Conservation (phyloP, 2,329 filamentous ascomycete species). For the Xenoacremonium recifei region DNA sequence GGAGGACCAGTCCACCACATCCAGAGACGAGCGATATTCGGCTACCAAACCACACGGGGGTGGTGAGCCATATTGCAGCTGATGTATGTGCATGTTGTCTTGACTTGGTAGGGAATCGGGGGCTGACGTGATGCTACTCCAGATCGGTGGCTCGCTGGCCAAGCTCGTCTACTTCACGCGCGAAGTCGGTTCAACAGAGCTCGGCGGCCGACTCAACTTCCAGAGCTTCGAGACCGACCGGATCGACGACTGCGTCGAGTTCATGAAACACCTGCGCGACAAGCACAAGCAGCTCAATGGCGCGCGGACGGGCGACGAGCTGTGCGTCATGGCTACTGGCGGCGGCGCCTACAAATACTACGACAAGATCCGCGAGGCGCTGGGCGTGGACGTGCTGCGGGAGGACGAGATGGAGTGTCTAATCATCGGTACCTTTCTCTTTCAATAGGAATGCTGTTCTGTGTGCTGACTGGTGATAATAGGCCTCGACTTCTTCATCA, state of each 20-base stretch:
- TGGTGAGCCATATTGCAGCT: conserved; percentile 95
- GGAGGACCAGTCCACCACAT: conserved; percentile 47
- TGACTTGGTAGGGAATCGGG: conserved; percentile 15
- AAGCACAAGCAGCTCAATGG: conserved; percentile 78
- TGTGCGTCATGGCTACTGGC: conserved; percentile 94
- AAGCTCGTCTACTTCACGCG: conserved; percentile 98
- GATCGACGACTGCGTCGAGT: conserved; percentile 91
- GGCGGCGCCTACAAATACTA: conserved; percentile 97
- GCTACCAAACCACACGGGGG: conserved; percentile 90
- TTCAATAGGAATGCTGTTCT: too few relatives aligned
- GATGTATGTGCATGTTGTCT: conserved; percentile 66
- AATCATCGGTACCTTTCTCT: conserved; percentile 69
- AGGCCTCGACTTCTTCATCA: conserved; percentile 98
- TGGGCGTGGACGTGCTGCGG: conserved; percentile 83
- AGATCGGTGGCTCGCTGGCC: conserved; percentile 94
- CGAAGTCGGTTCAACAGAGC: conserved; percentile 74
- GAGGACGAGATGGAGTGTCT: conserved; percentile 99
- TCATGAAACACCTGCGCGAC: conserved; percentile 81
- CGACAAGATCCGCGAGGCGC: conserved; percentile 77
- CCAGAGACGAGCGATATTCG: conserved; percentile 88
- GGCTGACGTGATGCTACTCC: conserved; percentile 13
- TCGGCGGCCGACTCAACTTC: conserved; percentile 90
- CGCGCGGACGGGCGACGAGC: conserved; percentile 63
- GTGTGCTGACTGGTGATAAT: too few relatives aligned
- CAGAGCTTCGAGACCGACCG: conserved; percentile 93